Evolutionary conservation across 805 yeast genomes (phyloP).

Genomic region (Candida rishiriensis): DNA sequence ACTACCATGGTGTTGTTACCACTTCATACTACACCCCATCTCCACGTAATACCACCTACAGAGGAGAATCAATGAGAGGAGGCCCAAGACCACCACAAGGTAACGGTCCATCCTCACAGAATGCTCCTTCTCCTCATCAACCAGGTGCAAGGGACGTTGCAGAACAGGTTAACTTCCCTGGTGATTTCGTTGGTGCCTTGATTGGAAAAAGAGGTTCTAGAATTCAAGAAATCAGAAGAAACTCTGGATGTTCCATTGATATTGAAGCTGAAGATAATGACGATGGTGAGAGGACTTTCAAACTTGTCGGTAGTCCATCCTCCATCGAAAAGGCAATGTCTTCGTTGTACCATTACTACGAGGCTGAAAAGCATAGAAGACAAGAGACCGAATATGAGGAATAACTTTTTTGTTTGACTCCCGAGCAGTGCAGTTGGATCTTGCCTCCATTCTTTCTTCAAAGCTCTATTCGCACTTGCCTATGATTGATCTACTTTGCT

Average conservation of each 20-base stretch:
- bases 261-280: conserved; percentile 68
- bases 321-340: conserved; percentile 56
- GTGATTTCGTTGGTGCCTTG: conserved; percentile 82
- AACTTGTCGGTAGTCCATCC: conserved; percentile 56
- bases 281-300: conserved; percentile 61
- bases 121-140: background rate
- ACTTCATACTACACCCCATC: conserved; percentile 61
- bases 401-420: conserved; percentile 1
- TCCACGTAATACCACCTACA: conserved; percentile 17
- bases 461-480: too few relatives aligned
- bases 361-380: conserved; percentile 44
- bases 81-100: conserved; percentile 6
- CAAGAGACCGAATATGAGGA: conserved; percentile 12
- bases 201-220: conserved; percentile 84
- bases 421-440: too few relatives aligned
- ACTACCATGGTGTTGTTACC: conserved; percentile 61
- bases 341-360: conserved; percentile 51
- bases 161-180: conserved; percentile 57
- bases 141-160: conserved; percentile 28
- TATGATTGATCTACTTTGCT: too few relatives aligned
- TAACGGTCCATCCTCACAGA: background rate
- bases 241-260: conserved; percentile 72
- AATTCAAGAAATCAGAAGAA: conserved; percentile 79
- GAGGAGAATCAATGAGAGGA: conserved; percentile 6
- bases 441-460: too few relatives aligned